Evolutionary conservation across 257 asterid species (phyloP), one percentile per base, ranked within the genome.

Genomic region (Solanum piurae): DNA sequence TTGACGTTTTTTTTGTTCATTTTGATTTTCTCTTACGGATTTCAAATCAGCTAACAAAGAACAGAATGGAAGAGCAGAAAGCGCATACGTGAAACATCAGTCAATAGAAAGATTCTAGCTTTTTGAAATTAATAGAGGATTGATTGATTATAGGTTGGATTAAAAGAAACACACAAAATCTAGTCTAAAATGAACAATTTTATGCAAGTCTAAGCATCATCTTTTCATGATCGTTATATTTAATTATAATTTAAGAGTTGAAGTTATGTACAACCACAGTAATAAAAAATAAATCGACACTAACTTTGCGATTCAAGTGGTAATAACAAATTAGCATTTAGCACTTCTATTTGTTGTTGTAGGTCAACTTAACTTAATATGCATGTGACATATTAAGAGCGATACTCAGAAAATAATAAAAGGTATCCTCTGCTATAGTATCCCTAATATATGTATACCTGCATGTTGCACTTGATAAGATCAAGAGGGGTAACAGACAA

Each of bases 401-500:
- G 4, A 23, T 62, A 62, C 31, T 23, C 12, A 27, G 29, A 73
- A 73, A 73, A 73, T 73, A 34, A 10, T 18, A 73, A 72, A 46
- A 73, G 3, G 29, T 40, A 73, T 73, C 46, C 8, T 73, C 40
- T 72, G 25, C 42, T 71, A 33, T 33, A 10, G 49, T 42, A 10
- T 42, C 49, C 49, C 49, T 42, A 42, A 44, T 44, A 44, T 44
- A 12, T 44, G 2, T 27, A 27, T 33, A 94, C 98, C 96, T 94
- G 98, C 98, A 94, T 94, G 52, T 93, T 94, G 88, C 98, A 94
- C 92, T 94, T 94, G 92, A 93, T 92, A 55, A 94, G 85, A 90
- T 94, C 98, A 42, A 94, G 95, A 20, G 98, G 98, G 55, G 96
- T 94, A 82, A 92, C 93, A 75, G 89, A 20, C 98, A 95, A 79